Evolutionary conservation across 305 asterid species (phyloP).

Genomic region (Fraxinus latifolia): DNA sequence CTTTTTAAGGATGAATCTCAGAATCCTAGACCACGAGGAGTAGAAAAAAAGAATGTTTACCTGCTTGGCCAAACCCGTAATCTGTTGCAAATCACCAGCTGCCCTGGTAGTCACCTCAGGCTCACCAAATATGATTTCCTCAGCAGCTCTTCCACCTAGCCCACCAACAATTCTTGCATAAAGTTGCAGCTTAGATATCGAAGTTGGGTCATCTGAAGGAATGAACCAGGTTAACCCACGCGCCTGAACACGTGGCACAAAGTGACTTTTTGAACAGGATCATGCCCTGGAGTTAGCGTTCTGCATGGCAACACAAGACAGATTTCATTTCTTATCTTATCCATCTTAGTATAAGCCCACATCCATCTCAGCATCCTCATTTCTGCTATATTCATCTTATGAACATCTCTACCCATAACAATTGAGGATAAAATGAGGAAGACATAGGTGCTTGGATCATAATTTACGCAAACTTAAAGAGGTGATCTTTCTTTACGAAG

Average conservation of each 20-base stretch:
- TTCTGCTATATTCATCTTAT: too few species aligned
- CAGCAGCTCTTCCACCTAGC: constrained; percentile 98
- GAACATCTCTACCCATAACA: too few species aligned
- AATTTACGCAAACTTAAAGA: too few species aligned
- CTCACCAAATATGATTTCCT: constrained; percentile 86
- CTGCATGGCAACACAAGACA: constrained; percentile 40
- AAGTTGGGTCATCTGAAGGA: constrained; percentile 90
- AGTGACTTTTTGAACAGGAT: constrained; percentile 89
- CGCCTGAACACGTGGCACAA: constrained; percentile 90
- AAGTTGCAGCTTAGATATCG: constrained; percentile 84
- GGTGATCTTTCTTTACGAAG: too few species aligned
- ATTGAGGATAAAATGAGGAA: too few species aligned
- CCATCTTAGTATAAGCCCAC: too few species aligned
- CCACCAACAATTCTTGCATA: constrained; percentile 93
- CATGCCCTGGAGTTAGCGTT: constrained; percentile 91
- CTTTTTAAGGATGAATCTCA: neutral
- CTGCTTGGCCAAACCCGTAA: constrained; percentile 85
- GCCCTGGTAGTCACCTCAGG: constrained; percentile 94
- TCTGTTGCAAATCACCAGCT: constrained; percentile 89
- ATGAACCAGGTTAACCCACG: constrained; percentile 95
- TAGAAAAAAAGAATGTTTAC: constrained; percentile 28
- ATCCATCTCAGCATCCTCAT: too few species aligned
- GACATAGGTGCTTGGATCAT: too few species aligned
- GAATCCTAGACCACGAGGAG: neutral
- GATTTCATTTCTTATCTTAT: too few species aligned